Evolutionary conservation across 768 basidiomycete species (phyloP), one percentile per base, ranked within the genome.

Genomic region (Amanita rubescens): DNA sequence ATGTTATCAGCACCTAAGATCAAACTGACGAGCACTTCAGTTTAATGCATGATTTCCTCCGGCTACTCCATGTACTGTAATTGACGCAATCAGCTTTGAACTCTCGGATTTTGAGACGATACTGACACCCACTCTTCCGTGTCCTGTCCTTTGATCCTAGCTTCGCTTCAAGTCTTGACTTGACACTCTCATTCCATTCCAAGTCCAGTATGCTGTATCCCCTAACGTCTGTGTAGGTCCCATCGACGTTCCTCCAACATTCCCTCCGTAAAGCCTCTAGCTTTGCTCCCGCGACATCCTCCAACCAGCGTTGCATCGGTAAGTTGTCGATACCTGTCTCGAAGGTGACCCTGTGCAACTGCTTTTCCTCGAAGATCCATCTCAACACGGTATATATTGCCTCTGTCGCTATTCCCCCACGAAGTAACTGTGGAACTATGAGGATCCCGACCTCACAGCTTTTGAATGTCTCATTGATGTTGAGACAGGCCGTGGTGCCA

Each of bases 241-340:
- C 69, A 44, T 67, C 57, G 1, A 55, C 49, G 46, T 68, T 66
- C 44, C 63, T 66, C 77, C 78, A 78, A n/a, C 59, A 63, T 15
- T 74, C 72, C 53, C 70, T 69, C 54, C 65, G 63, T 39, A 59
- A 57, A 5, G 65, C 71, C 54, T 77, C 76, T 59, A 72, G 54
- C 33, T 65, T 67, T 19, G 70, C 67, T 6, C 68, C 71, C 11
- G 69, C 69, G 17, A 71, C 66, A 14, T 67, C 68, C 54, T 76
- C 74, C 44, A 78, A 57, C 76, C 76, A 80, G 12, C 62, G 62
- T 17, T 71, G 65, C 76, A 80, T 79, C 0, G 66, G 66, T 22
- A 63, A 48, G 55, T 80, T 77, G 45, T 75, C 67, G 32, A 62
- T 60, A 8, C 62, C 64, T 1, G 76, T 77, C 48, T 73, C 69